Evolutionary conservation across 176 grass and related monocot genomes (phyloP).

Genomic region (Rhipidocladum racemiflorum): DNA sequence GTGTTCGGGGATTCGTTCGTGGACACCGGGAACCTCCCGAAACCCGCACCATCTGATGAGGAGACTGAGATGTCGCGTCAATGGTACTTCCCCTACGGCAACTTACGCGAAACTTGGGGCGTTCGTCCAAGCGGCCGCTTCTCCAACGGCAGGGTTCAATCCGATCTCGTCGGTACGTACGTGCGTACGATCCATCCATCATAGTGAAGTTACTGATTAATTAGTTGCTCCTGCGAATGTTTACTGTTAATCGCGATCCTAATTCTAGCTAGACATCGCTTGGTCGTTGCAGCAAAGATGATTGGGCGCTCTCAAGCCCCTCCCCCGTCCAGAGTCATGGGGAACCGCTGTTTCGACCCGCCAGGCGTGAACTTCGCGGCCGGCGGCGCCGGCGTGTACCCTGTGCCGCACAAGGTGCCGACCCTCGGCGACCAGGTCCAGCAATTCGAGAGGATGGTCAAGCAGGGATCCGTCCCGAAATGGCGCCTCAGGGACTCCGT

Average conservation of each 20-base stretch:
- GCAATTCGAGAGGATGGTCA: neutral
- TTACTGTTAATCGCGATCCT: neutral
- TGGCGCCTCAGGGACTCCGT: neutral
- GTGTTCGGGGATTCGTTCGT: constrained; percentile 33
- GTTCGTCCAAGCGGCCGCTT: constrained; percentile 16
- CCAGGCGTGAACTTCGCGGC: constrained; percentile 66
- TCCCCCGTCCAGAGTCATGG: neutral
- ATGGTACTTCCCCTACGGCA: constrained; percentile 39
- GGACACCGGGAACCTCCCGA: constrained; percentile 35
- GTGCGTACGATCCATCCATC: neutral
- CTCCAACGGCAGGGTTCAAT: constrained; percentile 26
- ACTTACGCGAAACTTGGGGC: neutral
- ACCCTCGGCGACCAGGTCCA: constrained; percentile 12
- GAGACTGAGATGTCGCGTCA: neutral
- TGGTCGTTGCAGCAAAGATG: constrained; percentile 16
- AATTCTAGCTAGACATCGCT: too few relatives aligned
- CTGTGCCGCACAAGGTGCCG: neutral
- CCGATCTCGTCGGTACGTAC: constrained; percentile 24
- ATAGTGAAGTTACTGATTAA: neutral
- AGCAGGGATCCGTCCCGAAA: neutral
- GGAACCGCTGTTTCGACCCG: neutral
- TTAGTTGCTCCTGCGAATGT: neutral
- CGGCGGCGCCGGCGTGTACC: constrained; percentile 47
- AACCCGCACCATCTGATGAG: neutral
- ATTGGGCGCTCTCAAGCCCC: neutral